Conservation (phyloP, 192 early-diverging fungal species). For the Oehlia diaphana region DNA sequence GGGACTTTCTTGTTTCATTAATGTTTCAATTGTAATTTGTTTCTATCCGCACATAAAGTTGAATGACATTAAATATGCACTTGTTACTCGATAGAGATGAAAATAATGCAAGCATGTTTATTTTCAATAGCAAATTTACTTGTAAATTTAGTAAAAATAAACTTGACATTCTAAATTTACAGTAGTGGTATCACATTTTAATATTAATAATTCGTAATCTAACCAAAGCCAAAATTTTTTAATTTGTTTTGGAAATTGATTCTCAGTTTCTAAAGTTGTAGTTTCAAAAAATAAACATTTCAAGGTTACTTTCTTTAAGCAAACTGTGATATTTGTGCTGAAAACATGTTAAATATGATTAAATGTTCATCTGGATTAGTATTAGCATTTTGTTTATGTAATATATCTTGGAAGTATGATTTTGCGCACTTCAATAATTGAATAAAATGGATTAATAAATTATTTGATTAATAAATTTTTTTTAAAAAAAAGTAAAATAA, state of each 20-base stretch:
- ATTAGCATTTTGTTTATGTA: not conserved
- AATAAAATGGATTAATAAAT: too few relatives aligned
- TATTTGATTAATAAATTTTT: too few relatives aligned
- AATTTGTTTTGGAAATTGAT: constrained; percentile 27
- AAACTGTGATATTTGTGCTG: constrained; percentile 24
- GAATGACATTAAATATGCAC: not conserved
- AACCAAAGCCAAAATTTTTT: constrained; percentile 28
- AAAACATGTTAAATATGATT: constrained; percentile 30
- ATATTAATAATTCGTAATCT: constrained; percentile 9
- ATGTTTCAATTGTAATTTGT: constrained; percentile 28
- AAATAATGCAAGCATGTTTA: constrained; percentile 33
- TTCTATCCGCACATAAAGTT: constrained; percentile 35
- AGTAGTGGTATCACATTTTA: constrained; percentile 30
- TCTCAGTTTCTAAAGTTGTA: constrained; percentile 29
- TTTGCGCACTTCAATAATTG: not conserved
- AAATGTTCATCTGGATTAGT: not conserved
- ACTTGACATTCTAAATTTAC: constrained; percentile 24
- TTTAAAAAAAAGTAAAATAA: not conserved
- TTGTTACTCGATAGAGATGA: constrained; percentile 17
- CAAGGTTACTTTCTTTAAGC: not conserved
- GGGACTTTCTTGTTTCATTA: constrained; percentile 12
- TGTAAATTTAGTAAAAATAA: not conserved
- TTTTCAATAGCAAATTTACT: not conserved
- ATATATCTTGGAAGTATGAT: constrained; percentile 17
- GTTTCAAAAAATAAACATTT: constrained; percentile 22